These are phyloP conservation scores for Chrysoporthe puriensis DNA, from an alignment of 2,329 filamentous ascomycete species.

Conservation along the genomic window DNA sequence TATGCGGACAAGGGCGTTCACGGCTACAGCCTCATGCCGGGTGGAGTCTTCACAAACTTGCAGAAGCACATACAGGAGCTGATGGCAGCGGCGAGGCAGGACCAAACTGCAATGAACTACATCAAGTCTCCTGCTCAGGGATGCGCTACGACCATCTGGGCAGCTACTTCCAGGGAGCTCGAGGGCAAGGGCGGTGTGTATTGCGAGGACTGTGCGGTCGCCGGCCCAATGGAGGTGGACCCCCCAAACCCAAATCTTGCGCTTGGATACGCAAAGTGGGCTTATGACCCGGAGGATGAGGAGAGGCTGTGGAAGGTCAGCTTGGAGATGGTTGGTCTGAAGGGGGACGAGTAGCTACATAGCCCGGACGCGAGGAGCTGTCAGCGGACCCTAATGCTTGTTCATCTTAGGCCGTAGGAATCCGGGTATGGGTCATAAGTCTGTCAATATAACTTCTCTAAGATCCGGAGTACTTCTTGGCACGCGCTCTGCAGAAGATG, in stretches of 20 bases:
- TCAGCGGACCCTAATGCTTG: not conserved
- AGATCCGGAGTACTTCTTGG: not conserved
- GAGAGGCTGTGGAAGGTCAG: constrained; percentile 45
- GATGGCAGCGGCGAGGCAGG: constrained; percentile 26
- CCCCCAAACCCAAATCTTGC: constrained; percentile 1
- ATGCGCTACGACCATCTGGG: constrained; percentile 47
- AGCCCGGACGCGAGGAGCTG: not conserved
- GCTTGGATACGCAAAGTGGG: constrained; percentile 31
- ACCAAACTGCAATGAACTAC: constrained; percentile 27
- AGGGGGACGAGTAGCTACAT: not conserved
- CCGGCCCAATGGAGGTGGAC: constrained; percentile 31
- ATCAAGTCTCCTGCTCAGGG: constrained; percentile 45
- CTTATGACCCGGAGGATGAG: constrained; percentile 42
- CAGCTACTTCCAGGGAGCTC: constrained; percentile 42
- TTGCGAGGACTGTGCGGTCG: constrained; percentile 44
- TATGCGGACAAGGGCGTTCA: constrained; percentile 46
- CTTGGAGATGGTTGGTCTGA: constrained; percentile 36
- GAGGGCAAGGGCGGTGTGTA: constrained; percentile 47
- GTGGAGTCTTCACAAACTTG: constrained; percentile 43
- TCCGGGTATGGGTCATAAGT: not conserved
- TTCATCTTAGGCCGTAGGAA: not conserved
- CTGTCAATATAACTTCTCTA: not conserved
- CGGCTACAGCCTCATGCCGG: constrained; percentile 48
- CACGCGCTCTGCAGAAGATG: not conserved
- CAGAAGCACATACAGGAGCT: constrained; percentile 34